Base-by-base conservation (phyloP, 202 grass and related monocot species). In the Panicum virgatum region DNA sequence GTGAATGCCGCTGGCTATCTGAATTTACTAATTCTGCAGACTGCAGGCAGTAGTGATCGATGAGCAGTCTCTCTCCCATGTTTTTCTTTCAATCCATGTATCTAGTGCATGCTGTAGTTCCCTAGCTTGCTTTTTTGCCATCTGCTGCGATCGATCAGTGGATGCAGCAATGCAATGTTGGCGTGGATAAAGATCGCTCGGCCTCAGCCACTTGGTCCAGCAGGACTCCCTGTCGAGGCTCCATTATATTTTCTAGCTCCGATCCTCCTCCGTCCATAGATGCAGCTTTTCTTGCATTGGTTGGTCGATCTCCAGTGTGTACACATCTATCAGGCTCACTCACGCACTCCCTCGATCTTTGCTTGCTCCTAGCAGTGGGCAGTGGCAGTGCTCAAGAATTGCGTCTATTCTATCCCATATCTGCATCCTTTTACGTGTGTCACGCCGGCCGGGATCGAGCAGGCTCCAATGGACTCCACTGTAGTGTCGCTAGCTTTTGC, bases 401-500 rank as follows among this genome's bases (percentile, higher is more conserved):
- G 13, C 64, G n/a, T 23, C 19, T 66, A 30, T 6, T 14, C 57
- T 29, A 39, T n/a, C 40, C 39, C 40, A 27, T 37, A 20, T 66
- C 14, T n/a, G n/a, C 39, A 14, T 16, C 12, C 32, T 60, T 78
- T 30, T 39, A 67, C 75, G 80, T 88, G 80, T 83, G 86, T 79
- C 86, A 83, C 86, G 80, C 61, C 48, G 86, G 75, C n/a, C n/a
- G n/a, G n/a, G n/a, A n/a, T n/a, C n/a, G 30, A 57, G 48, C 30
- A 61, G 63, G 56, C 57, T 59, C n/a, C n/a, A n/a, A n/a, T n/a
- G n/a, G n/a, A n/a, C n/a, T n/a, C n/a, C 86, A 78, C 39, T 71
- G 74, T 59, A 18, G 18, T 25, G 60, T 73, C 86, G 67, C n/a
- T n/a, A n/a, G n/a, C 80, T 83, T 83, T 83, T 73, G 16, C 5